phyloP scores from a whole-genome alignment of 805 yeast species.

The Myxozyma vanderwaltii region DNA sequence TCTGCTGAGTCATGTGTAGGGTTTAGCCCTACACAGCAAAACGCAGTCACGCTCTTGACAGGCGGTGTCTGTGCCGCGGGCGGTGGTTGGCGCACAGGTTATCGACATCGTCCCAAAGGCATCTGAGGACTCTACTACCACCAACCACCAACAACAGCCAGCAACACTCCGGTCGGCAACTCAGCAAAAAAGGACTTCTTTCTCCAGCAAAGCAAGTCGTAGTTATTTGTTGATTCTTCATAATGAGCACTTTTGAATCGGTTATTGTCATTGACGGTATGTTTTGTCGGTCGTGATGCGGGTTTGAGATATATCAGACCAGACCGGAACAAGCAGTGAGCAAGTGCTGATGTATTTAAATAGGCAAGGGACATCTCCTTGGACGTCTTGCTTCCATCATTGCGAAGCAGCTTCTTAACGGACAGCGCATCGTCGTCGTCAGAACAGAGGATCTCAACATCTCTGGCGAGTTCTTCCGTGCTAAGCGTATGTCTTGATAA shows the following conservation, averaged over 20 bases:
- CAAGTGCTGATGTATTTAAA: neutral
- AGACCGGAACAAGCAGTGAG: neutral
- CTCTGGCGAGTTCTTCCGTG: constrained; percentile 99
- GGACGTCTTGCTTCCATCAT: constrained; percentile 99
- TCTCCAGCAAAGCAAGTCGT: neutral
- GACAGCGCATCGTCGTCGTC: constrained; percentile 96
- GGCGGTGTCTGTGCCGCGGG: neutral
- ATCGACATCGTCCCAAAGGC: neutral
- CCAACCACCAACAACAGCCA: neutral
- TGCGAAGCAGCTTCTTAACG: constrained; percentile 97
- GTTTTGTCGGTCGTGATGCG: constrained; percentile 3
- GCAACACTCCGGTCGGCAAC: neutral
- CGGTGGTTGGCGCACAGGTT: neutral
- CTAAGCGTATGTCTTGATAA: constrained; percentile 57
- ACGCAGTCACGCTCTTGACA: constrained; percentile 15
- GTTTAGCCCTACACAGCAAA: constrained; percentile 2
- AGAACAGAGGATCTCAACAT: constrained; percentile 97
- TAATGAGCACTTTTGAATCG: constrained; percentile 33
- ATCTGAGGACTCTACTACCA: neutral
- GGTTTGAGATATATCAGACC: neutral
- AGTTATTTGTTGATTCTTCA: neutral
- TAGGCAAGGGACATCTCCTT: constrained; percentile 90
- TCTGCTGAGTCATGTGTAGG: neutral
- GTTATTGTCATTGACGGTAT: constrained; percentile 36
- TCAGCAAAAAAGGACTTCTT: constrained; percentile 2